These are phyloP conservation scores for Agaricus sinodeliciosus DNA, from an alignment of 768 basidiomycete genomes.

Conservation along the genomic window DNA sequence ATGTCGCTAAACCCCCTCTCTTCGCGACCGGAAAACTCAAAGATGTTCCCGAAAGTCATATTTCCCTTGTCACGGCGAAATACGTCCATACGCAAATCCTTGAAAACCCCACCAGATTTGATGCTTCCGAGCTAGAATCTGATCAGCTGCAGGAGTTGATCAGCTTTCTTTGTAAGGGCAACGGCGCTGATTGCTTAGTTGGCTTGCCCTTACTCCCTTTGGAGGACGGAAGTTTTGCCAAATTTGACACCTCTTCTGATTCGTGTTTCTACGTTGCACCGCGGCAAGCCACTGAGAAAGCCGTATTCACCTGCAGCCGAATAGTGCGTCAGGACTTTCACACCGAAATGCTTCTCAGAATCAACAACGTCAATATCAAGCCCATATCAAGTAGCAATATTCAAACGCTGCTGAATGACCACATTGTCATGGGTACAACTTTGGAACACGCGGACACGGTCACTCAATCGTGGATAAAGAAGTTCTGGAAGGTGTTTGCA, in stretches of 20 bases:
- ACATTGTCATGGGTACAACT: background rate
- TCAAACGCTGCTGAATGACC: background rate
- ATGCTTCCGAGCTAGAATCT: slow-evolving; percentile 16
- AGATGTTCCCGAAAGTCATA: background rate
- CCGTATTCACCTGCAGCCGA: slow-evolving; percentile 18
- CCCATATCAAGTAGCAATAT: background rate
- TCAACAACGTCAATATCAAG: background rate
- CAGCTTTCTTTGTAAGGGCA: slow-evolving; percentile 18
- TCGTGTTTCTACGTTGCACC: slow-evolving; percentile 23
- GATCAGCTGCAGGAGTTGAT: slow-evolving; percentile 20
- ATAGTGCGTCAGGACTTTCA: background rate
- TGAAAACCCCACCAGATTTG: background rate
- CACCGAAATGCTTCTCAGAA: background rate
- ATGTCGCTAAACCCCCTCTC: background rate
- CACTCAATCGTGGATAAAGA: slow-evolving; percentile 19
- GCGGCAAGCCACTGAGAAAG: slow-evolving; percentile 3
- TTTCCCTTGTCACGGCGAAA: background rate
- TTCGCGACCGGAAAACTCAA: background rate
- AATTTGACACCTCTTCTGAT: slow-evolving; percentile 14
- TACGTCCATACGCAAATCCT: slow-evolving; percentile 8
- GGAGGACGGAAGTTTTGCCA: slow-evolving; percentile 24
- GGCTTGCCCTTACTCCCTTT: slow-evolving; percentile 31
- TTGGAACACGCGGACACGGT: background rate
- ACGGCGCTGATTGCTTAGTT: slow-evolving; percentile 13
- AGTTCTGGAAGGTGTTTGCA: slow-evolving; percentile 25